Conservation (phyloP, 768 basidiomycete species). For the Jaapia argillacea region DNA sequence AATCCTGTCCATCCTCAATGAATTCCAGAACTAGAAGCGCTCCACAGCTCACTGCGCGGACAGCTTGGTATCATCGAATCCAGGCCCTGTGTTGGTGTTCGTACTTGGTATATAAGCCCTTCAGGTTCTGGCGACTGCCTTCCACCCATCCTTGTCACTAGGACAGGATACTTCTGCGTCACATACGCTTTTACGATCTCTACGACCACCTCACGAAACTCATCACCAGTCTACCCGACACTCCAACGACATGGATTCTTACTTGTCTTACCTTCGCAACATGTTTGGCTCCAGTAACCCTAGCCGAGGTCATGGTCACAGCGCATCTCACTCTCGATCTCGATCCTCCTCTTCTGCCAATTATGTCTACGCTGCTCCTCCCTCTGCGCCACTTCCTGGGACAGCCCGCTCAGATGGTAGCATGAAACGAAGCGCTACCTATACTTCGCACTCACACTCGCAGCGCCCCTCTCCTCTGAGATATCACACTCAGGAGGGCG, state of each 20-base stretch:
- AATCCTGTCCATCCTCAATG: too few species aligned
- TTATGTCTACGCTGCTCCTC: background rate
- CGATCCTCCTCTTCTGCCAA: background rate
- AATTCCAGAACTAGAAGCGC: too few species aligned
- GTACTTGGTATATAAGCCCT: too few species aligned
- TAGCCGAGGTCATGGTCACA: background rate
- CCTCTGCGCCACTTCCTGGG: background rate
- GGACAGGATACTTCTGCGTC: too few species aligned
- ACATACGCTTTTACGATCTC: too few species aligned
- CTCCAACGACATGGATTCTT: background rate
- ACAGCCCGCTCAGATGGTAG: background rate
- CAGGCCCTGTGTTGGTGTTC: too few species aligned
- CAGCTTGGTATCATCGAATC: too few species aligned
- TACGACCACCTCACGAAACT: too few species aligned
- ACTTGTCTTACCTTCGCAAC: background rate
- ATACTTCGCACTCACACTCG: background rate
- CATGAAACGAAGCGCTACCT: background rate
- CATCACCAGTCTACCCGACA: too few species aligned
- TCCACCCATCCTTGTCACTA: too few species aligned
- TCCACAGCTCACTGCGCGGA: too few species aligned
- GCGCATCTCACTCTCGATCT: background rate
- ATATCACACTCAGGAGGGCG: background rate
- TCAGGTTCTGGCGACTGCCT: too few species aligned
- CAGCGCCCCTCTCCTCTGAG: background rate
- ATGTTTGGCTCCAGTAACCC: background rate